phyloP scores from a whole-genome alignment of 23 red algal genomes.

The Cyanidium caldarium region DNA sequence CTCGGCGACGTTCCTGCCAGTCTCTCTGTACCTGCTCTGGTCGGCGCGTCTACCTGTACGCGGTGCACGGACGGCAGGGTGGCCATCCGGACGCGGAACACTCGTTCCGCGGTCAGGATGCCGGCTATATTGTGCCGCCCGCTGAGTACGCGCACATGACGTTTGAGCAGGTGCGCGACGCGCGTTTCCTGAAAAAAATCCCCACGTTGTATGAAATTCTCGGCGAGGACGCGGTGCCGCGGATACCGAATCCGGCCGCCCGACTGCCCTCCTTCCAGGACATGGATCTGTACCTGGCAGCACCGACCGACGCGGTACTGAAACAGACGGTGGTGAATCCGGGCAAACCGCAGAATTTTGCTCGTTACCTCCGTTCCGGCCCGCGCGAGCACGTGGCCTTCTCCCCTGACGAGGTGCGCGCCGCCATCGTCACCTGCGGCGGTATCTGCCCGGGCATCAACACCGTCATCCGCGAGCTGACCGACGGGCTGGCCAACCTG shows the following conservation, averaged over 20 bases:
- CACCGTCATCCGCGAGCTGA: slow-evolving; percentile 77
- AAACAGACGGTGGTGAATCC: slow-evolving; percentile 14
- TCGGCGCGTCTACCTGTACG: not conserved
- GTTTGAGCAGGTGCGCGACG: not conserved
- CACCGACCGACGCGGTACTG: not conserved
- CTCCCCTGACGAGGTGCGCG: slow-evolving; percentile 54
- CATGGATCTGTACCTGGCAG: not conserved
- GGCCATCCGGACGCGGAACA: not conserved
- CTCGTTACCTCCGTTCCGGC: slow-evolving; percentile 33
- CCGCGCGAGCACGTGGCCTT: slow-evolving; percentile 60
- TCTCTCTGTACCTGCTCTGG: not conserved
- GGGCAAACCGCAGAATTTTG: slow-evolving; percentile 5
- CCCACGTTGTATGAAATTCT: not conserved
- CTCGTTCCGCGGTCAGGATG: not conserved
- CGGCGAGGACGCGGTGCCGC: not conserved
- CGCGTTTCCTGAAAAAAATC: not conserved
- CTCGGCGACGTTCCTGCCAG: no score
- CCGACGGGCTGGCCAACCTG: slow-evolving; percentile 38
- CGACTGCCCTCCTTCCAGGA: not conserved
- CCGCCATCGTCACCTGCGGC: slow-evolving; percentile 94
- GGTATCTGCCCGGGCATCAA: slow-evolving; percentile 91
- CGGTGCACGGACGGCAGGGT: not conserved
- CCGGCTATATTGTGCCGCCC: not conserved
- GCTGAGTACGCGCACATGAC: not conserved
- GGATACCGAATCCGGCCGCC: not conserved